Conservation (phyloP, 148 eudicot species). For the Pouteria glomerata region DNA sequence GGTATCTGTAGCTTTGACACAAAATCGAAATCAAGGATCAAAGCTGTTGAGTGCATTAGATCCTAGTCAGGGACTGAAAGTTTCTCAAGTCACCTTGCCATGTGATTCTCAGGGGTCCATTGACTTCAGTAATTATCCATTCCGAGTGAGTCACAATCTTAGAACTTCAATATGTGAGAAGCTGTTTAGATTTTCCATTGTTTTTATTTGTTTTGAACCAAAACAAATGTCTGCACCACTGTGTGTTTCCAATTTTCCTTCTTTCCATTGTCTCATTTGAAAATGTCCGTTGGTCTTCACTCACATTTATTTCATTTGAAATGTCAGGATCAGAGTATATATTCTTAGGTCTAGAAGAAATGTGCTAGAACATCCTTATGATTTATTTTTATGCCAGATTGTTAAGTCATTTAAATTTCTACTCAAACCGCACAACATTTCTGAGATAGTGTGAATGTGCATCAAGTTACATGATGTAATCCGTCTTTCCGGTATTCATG, state of each 20-base stretch:
- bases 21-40: slow-evolving; percentile 68
- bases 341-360: not conserved
- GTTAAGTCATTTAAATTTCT: not conserved
- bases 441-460: not conserved
- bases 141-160: slow-evolving; percentile 49
- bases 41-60: slow-evolving; percentile 38
- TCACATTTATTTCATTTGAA: not conserved
- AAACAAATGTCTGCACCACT: not conserved
- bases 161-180: not conserved
- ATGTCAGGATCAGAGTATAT: not conserved
- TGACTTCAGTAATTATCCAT: slow-evolving; percentile 85
- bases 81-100: slow-evolving; percentile 89
- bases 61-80: slow-evolving; percentile 59
- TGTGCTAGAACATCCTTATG: not conserved
- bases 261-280: not conserved
- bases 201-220: not conserved
- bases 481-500: not conserved
- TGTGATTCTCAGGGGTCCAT: slow-evolving; percentile 89
- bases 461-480: not conserved
- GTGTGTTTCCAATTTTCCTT: not conserved
- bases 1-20: slow-evolving; percentile 73
- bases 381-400: not conserved
- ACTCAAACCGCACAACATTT: not conserved
- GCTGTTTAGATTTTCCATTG: not conserved
- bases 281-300: not conserved